These are phyloP conservation scores for Apiospora arundinis DNA, from an alignment of 2,329 filamentous ascomycete species.

Conservation along the genomic window DNA sequence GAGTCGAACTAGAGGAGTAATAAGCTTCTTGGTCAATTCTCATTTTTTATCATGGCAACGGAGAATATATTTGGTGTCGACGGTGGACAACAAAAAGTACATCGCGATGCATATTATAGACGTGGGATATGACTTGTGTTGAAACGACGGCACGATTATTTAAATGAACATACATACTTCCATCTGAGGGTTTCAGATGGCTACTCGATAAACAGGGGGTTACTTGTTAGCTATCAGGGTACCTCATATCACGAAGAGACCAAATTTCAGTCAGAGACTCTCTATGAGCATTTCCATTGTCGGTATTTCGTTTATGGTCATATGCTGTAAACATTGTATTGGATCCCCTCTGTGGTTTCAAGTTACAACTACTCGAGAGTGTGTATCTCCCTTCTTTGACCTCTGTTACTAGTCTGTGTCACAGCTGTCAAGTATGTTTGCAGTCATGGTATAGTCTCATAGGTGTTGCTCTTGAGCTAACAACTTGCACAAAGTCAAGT, in stretches of 20 bases:
- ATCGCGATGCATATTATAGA: neutral
- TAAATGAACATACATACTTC: constrained; percentile 3
- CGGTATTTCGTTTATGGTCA: neutral
- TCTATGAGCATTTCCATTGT: too few relatives aligned
- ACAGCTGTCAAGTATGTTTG: too few relatives aligned
- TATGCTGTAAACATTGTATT: too few relatives aligned
- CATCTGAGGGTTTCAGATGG: neutral
- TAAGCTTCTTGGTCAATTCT: neutral
- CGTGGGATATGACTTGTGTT: neutral
- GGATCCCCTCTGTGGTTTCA: too few relatives aligned
- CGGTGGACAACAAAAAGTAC: neutral
- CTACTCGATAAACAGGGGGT: neutral
- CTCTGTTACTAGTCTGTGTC: too few relatives aligned
- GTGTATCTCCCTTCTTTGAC: too few relatives aligned
- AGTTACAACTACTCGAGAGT: too few relatives aligned
- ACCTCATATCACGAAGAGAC: neutral
- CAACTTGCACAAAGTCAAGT: too few relatives aligned
- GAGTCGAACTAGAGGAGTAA: too few relatives aligned
- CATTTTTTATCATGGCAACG: neutral
- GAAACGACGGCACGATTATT: constrained; percentile 7
- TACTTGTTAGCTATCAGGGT: neutral
- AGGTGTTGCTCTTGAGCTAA: too few relatives aligned
- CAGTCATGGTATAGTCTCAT: too few relatives aligned
- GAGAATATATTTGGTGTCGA: neutral
- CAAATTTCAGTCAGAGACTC: neutral